Percentiles rank a stretch among this genome's conserved stretches.
Conservation (phyloP, 768 basidiomycete species). For the Podaxis sp. region DNA sequence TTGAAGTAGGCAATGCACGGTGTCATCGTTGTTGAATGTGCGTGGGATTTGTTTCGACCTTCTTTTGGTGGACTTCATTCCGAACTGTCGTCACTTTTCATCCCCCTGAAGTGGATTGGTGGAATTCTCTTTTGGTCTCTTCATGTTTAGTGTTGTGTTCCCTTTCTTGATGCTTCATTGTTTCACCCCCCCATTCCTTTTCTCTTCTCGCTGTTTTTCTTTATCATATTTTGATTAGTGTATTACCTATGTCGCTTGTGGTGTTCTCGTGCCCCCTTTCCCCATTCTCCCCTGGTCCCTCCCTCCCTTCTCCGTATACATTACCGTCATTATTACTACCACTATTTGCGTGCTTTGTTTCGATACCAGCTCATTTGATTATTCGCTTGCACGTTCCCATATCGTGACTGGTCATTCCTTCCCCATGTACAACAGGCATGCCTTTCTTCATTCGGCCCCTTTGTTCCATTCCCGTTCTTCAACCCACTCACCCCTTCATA, state of each 20-base stretch:
- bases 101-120: slow-evolving; percentile 14
- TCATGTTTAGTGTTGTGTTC: slow-evolving; percentile 5
- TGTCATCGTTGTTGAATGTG: slow-evolving; percentile 3
- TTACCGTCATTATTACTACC: neutral
- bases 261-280: neutral
- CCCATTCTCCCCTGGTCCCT: neutral
- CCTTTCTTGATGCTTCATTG: slow-evolving; percentile 11
- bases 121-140: slow-evolving; percentile 9
- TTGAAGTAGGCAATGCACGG: slow-evolving; percentile 25
- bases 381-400: slow-evolving; percentile 6
- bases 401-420: slow-evolving; percentile 4
- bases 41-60: neutral
- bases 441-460: slow-evolving; percentile 3
- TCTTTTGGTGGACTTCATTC: slow-evolving; percentile 5
- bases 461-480: neutral
- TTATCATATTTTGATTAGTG: slow-evolving; percentile 16
- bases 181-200: slow-evolving; percentile 1
- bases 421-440: slow-evolving; percentile 6
- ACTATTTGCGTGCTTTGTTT: slow-evolving; percentile 12
- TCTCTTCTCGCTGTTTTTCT: slow-evolving; percentile 14
- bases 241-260: slow-evolving; percentile 10
- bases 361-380: slow-evolving; percentile 10
- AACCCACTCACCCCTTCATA: neutral
- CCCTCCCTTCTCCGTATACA: neutral
- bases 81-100: slow-evolving; percentile 3